Percentiles rank a stretch among this genome's conserved stretches.
These are phyloP conservation scores for Gynostemma pentaphyllum DNA, from an alignment of 306 rosid species.

Conservation along the genomic window DNA sequence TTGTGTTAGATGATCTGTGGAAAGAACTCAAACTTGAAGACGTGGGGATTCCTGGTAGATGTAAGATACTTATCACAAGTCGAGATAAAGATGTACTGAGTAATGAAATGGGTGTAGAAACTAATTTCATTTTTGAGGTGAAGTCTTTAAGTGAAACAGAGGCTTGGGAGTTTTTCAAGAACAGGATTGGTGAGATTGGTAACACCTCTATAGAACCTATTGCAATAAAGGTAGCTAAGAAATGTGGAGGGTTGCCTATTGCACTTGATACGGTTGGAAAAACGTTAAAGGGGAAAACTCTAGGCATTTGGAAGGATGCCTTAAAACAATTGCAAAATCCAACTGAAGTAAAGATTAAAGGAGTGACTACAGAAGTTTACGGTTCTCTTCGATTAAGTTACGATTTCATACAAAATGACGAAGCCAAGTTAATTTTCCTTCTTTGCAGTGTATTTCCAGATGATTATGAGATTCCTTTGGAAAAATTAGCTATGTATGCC, in stretches of 20 bases:
- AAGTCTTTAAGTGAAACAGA: slow-evolving; percentile 18
- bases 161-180: slow-evolving; percentile 27
- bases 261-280: neutral
- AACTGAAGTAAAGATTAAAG: neutral
- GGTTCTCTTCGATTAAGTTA: neutral
- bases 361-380: neutral
- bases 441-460: neutral
- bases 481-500: neutral
- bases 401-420: neutral
- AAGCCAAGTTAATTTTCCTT: neutral
- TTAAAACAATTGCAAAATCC: neutral
- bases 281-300: neutral
- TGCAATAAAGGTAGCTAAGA: neutral
- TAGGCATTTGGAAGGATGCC: neutral
- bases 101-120: slow-evolving; percentile 7
- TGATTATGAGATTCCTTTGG: neutral
- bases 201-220: neutral
- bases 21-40: slow-evolving; percentile 16
- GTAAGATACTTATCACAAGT: slow-evolving; percentile 22
- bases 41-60: slow-evolving; percentile 28
- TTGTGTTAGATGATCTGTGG: slow-evolving; percentile 34
- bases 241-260: slow-evolving; percentile 10
- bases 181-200: slow-evolving; percentile 11
- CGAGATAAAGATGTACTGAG: slow-evolving; percentile 18
- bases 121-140: slow-evolving; percentile 5